Conservation (phyloP, 2,329 filamentous ascomycete species). For the Alternaria triticina region DNA sequence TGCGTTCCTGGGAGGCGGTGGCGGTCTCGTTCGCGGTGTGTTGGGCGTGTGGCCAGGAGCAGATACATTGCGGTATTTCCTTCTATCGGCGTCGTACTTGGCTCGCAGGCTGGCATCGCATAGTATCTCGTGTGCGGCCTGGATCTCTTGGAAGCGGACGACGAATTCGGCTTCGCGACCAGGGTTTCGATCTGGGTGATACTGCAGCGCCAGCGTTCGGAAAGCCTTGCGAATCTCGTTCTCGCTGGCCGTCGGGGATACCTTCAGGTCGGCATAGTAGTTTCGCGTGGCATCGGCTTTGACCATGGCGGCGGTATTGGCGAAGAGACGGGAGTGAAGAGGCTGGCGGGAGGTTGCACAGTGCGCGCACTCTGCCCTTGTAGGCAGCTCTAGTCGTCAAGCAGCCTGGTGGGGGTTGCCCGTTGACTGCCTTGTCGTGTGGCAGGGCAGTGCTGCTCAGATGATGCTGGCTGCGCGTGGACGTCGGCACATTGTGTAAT, state of each 20-base stretch:
- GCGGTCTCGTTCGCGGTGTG: conserved; percentile 47
- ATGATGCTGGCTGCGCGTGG: conserved; percentile 42
- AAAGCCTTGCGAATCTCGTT: conserved; percentile 87
- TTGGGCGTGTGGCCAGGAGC: conserved; percentile 50
- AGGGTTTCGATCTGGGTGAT: conserved; percentile 88
- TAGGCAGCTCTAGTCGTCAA: conserved; percentile 26
- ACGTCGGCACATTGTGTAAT: conserved; percentile 33
- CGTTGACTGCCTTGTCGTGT: conserved; percentile 26
- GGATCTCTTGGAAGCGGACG: conserved; percentile 83
- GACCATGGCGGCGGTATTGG: conserved; percentile 59
- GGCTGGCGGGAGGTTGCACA: background rate
- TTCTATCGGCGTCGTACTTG: conserved; percentile 68
- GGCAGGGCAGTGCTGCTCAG: conserved; percentile 43
- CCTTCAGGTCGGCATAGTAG: conserved; percentile 84
- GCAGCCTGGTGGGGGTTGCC: conserved; percentile 8
- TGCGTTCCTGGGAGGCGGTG: conserved; percentile 53
- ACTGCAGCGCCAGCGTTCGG: conserved; percentile 82
- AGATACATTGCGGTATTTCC: conserved; percentile 49
- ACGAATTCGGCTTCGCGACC: conserved; percentile 81
- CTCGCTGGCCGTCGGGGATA: conserved; percentile 70
- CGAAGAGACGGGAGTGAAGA: background rate
- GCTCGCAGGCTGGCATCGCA: conserved; percentile 63
- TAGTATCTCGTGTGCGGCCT: conserved; percentile 82
- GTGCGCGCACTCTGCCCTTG: background rate
- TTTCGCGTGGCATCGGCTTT: conserved; percentile 73